Base-by-base conservation (phyloP, 2,329 filamentous ascomycete genomes). In the Fusarium circinatum region DNA sequence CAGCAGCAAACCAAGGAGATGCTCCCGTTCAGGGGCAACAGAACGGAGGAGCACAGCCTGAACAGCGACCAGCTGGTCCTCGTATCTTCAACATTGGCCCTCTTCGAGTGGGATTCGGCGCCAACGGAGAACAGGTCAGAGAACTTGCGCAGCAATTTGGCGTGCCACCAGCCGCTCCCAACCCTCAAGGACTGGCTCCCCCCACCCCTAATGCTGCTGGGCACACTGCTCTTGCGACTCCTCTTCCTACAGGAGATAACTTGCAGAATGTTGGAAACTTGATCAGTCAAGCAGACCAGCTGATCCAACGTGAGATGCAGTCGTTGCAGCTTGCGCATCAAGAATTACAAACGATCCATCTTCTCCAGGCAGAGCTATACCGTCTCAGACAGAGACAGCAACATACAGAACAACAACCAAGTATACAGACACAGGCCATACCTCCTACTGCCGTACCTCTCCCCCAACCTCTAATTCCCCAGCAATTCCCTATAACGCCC, bases 31-130 rank as follows among this genome's bases (percentile, higher is more conserved):
- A 72, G 42, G 70, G 71, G 26, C 75, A 78, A 67, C 67, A 76
- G 38, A 74, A 72, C 32, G 79, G 75, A 22, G 76, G 70, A 62
- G 77, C 75, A 10, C 73, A 69, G 47, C 71, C 58, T 34, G 73
- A 70, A 56, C 74, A 67, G 39, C 70, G 73, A 36, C 74, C 74
- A 18, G 81, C 79, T 18, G 85, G 88, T 57, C 87, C 90, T 70
- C 86, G 90, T 47, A 86, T 94, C 62, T 91, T 92, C 76, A 92
- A 94, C 75, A 83, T 96, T 52, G 94, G 94, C 2, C 94, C 94
- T 5, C 84, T 96, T 38, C 86, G 93, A 34, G 84, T 96, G 28
- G 93, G 92, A 1, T 93, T 96, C 76, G 93, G 92, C n/a, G 91
- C 93, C 85, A 92, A 82, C 80, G 91, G 82, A 81, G 84, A 87